These are phyloP conservation scores for Monilinia fructigena DNA, from an alignment of 2,329 filamentous ascomycete genomes.

Conservation along the genomic window DNA sequence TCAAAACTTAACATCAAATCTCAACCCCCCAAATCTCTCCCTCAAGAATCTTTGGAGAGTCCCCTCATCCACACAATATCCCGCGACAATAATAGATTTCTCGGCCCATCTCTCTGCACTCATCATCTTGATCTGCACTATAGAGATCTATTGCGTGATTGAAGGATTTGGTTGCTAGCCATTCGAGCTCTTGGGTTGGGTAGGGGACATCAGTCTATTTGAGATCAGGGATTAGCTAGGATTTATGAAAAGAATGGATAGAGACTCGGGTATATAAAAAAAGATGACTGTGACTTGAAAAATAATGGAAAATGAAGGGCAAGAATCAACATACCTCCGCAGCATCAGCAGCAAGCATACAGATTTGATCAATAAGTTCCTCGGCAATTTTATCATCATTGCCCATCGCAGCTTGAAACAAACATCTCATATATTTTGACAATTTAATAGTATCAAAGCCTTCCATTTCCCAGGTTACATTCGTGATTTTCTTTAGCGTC, in stretches of 20 bases:
- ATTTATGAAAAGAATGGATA: not conserved
- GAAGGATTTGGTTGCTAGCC: conserved; percentile 68
- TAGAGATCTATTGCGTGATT: conserved; percentile 71
- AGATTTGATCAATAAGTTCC: conserved; percentile 63
- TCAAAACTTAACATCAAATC: not conserved
- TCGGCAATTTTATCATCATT: conserved; percentile 53
- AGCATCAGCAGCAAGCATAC: conserved; percentile 52
- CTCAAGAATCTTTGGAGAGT: conserved; percentile 28
- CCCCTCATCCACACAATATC: conserved; percentile 37
- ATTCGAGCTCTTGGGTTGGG: conserved; percentile 68
- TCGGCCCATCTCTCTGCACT: conserved; percentile 48
- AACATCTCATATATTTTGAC: conserved; percentile 74
- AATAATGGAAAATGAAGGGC: not conserved
- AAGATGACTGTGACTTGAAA: not conserved
- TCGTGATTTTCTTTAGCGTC: conserved; percentile 66
- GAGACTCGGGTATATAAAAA: no score
- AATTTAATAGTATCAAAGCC: conserved; percentile 58
- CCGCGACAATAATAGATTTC: conserved; percentile 40
- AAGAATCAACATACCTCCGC: conserved; percentile 44
- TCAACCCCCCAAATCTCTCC: conserved; percentile 5
- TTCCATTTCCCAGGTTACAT: conserved; percentile 60
- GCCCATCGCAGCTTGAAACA: conserved; percentile 67
- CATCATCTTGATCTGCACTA: conserved; percentile 52
- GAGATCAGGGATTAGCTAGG: not conserved
- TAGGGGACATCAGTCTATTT: conserved; percentile 50